These are phyloP conservation scores for Aspergillus hiratsukae DNA, from an alignment of 2,329 filamentous ascomycete species.

Conservation along the genomic window DNA sequence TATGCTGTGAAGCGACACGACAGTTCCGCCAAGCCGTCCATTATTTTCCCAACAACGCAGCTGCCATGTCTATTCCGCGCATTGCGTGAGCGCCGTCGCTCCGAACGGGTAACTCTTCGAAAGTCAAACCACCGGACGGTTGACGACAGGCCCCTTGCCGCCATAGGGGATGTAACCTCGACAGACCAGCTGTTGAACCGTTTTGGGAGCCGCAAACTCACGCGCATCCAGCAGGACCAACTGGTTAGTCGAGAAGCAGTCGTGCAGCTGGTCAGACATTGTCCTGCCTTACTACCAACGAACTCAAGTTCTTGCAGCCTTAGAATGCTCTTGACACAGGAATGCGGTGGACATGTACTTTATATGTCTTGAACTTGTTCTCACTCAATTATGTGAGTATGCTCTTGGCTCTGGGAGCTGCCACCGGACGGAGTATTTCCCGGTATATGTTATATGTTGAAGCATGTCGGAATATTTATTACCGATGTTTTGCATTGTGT, in stretches of 20 bases:
- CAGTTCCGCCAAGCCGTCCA: slow-evolving; percentile 65
- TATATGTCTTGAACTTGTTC: not conserved
- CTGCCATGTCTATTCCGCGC: slow-evolving; percentile 91
- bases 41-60: slow-evolving; percentile 94
- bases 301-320: not conserved
- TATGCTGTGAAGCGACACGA: slow-evolving; percentile 76
- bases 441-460: no score
- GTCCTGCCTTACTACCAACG: not conserved
- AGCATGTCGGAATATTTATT: no score
- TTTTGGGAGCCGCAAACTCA: slow-evolving; percentile 74
- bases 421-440: no score
- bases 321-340: not conserved
- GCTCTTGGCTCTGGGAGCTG: no score
- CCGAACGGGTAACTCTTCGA: slow-evolving; percentile 95
- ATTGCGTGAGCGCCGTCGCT: slow-evolving; percentile 88
- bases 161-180: slow-evolving; percentile 52
- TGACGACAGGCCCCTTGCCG: slow-evolving; percentile 66
- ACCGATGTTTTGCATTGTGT: no score
- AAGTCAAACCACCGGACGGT: slow-evolving; percentile 87
- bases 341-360: not conserved
- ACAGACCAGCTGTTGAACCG: slow-evolving; percentile 81
- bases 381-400: no score
- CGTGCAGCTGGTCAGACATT: slow-evolving; percentile 66
- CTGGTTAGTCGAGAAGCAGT: slow-evolving; percentile 96
- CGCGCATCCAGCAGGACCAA: slow-evolving; percentile 83